Base-by-base conservation (phyloP, 345 rosid species). In the Acer yangbiense region DNA sequence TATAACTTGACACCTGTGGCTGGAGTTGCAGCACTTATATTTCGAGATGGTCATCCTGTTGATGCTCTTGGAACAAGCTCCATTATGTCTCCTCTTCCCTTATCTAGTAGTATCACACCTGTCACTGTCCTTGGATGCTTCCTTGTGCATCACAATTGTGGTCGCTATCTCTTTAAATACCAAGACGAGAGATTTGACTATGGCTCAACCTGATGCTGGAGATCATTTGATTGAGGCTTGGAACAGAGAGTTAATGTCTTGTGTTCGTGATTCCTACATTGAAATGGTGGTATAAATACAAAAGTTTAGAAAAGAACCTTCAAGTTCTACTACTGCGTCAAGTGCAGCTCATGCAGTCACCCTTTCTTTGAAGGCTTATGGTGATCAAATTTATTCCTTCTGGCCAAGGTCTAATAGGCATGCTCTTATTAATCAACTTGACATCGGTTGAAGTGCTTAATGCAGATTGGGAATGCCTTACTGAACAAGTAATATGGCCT, bases 1-100 rank as follows among this genome's bases (percentile, higher is more conserved):
- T 93, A 93, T 86, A 95, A 89, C 82, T 90, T 95, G 90, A 91
- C 95, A 63, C 98, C 98, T 77, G 94, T 93, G 82, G 95, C 98
- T 82, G 98, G 98, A 80, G 95, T 95, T 78, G 98, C 95, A 61
- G 97, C 94, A 29, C 98, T 81, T 83, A 79, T 93, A 86, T 95
- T 91, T 77, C 85, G 92, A 39, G 87, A 95, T 82, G 95, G 95
- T 43, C 89, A 84, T 76, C 97, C 97, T 57, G 82, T 78, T 87
- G 89, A 87, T 77, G 85, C 77, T 76, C 78, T 73, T 82, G 77
- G 81, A 72, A 84, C 85, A 73, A 84, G 92, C 87, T 87, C 90
- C 73, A 74, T 95, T 18, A 82, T 95, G 90, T 91, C 94, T 69
- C 98, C 98, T 71, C 87, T 95, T 79, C 98, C 98, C 83, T 84